Conservation (phyloP, 257 asterid genomes). For the Leptodermis oblonga region DNA sequence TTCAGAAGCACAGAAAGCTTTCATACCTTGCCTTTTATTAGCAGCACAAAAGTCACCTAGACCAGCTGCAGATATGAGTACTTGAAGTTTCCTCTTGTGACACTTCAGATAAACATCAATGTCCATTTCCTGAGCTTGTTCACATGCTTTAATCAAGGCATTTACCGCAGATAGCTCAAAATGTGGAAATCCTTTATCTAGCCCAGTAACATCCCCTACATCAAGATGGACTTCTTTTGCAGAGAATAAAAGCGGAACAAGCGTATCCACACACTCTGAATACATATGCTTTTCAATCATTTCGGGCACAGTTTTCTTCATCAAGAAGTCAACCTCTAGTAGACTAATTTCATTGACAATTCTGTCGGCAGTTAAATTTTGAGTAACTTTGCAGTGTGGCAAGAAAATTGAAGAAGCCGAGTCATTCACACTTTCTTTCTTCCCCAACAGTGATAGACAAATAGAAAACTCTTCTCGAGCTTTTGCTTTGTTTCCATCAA, state of each 20-base stretch:
- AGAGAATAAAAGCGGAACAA: slow-evolving; percentile 71
- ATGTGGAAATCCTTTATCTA: slow-evolving; percentile 50
- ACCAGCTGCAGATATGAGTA: slow-evolving; percentile 69
- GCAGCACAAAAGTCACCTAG: slow-evolving; percentile 35
- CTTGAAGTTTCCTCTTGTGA: slow-evolving; percentile 80
- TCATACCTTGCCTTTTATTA: slow-evolving; percentile 36
- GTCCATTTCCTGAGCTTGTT: slow-evolving; percentile 54
- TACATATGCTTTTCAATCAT: slow-evolving; percentile 73
- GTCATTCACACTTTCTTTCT: slow-evolving; percentile 38
- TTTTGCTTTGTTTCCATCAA: slow-evolving; percentile 73
- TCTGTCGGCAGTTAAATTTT: slow-evolving; percentile 56
- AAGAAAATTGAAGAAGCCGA: slow-evolving; percentile 45
- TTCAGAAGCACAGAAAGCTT: slow-evolving; percentile 36
- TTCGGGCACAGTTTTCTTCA: slow-evolving; percentile 62
- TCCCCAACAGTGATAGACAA: slow-evolving; percentile 56
- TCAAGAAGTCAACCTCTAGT: slow-evolving; percentile 71
- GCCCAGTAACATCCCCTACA: slow-evolving; percentile 34
- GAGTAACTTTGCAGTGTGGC: slow-evolving; percentile 73
- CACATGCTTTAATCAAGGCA: slow-evolving; percentile 74
- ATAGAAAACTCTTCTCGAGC: slow-evolving; percentile 63
- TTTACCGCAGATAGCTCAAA: slow-evolving; percentile 84
- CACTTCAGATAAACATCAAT: slow-evolving; percentile 63
- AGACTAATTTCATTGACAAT: slow-evolving; percentile 70
- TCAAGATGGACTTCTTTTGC: slow-evolving; percentile 56
- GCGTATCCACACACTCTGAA: slow-evolving; percentile 58